phyloP scores from a whole-genome alignment of 805 yeast genomes.

The Lipomyces kockii region DNA sequence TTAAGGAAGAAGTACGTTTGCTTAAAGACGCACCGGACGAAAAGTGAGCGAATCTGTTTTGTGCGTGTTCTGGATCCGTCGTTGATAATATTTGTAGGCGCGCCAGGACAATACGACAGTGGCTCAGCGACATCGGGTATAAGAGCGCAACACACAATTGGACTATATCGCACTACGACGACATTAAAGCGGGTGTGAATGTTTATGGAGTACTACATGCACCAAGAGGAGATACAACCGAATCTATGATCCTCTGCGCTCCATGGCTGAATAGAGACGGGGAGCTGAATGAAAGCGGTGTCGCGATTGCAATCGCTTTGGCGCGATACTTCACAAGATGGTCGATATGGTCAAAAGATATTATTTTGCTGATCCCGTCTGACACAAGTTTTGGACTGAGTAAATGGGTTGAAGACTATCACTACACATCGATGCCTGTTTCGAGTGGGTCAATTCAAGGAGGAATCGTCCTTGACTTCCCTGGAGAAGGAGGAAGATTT shows the following conservation, averaged over 20 bases:
- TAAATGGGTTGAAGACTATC: conserved; percentile 94
- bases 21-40: conserved; percentile 41
- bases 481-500: conserved; percentile 67
- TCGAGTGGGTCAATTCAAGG: conserved; percentile 95
- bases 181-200: conserved; percentile 49
- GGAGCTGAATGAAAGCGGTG: conserved; percentile 75
- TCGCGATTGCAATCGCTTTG: conserved; percentile 70
- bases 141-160: conserved; percentile 58
- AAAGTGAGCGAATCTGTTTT: conserved; percentile 23
- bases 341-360: conserved; percentile 95
- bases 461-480: conserved; percentile 82
- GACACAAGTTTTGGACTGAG: conserved; percentile 71
- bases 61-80: background rate
- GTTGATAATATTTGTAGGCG: conserved; percentile 42
- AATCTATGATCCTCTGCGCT: conserved; percentile 86
- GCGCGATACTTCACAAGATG: conserved; percentile 80
- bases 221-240: conserved; percentile 95
- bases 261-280: conserved; percentile 81
- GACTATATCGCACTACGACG: conserved; percentile 40
- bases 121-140: conserved; percentile 76
- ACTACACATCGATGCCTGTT: conserved; percentile 63
- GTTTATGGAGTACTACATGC: conserved; percentile 86
- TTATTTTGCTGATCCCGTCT: conserved; percentile 81
- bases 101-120: conserved; percentile 55
- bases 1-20: conserved; percentile 61